A percentile compares a stretch with the other conserved stretches of the same genome.
These are phyloP conservation scores for Solanum piurae DNA, from an alignment of 257 asterid species.

Conservation along the genomic window DNA sequence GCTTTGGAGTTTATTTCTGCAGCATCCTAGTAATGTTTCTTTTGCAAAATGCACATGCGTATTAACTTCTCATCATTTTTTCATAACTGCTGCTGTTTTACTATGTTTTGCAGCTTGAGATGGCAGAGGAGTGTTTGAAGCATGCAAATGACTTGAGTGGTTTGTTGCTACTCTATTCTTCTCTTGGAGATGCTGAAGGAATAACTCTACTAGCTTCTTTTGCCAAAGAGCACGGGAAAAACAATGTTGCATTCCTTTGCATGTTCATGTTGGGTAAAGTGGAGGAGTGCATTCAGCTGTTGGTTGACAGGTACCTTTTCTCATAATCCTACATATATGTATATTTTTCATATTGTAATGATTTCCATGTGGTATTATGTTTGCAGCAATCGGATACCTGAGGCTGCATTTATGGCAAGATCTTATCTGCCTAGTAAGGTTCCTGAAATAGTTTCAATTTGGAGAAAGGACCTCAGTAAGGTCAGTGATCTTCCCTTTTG, in stretches of 20 bases:
- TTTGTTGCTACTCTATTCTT: constrained; percentile 73
- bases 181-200: constrained; percentile 82
- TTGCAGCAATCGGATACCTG: constrained; percentile 97
- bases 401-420: constrained; percentile 99
- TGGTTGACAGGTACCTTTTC: constrained; percentile 70
- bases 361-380: constrained; percentile 5
- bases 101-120: constrained; percentile 50
- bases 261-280: constrained; percentile 85
- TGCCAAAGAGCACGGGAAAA: constrained; percentile 86
- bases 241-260: constrained; percentile 92
- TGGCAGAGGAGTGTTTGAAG: constrained; percentile 88
- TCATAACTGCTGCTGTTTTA: background rate
- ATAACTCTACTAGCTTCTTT: constrained; percentile 60
- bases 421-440: constrained; percentile 98
- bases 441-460: constrained; percentile 79
- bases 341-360: background rate
- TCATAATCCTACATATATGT: background rate
- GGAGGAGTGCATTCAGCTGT: constrained; percentile 92
- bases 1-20: background rate
- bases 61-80: background rate
- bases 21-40: background rate
- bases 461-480: constrained; percentile 97
- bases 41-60: background rate
- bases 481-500: constrained; percentile 17
- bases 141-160: constrained; percentile 98